These are phyloP conservation scores for Polysphondylium violaceum DNA, from an alignment of 78 protist species.

Conservation along the genomic window DNA sequence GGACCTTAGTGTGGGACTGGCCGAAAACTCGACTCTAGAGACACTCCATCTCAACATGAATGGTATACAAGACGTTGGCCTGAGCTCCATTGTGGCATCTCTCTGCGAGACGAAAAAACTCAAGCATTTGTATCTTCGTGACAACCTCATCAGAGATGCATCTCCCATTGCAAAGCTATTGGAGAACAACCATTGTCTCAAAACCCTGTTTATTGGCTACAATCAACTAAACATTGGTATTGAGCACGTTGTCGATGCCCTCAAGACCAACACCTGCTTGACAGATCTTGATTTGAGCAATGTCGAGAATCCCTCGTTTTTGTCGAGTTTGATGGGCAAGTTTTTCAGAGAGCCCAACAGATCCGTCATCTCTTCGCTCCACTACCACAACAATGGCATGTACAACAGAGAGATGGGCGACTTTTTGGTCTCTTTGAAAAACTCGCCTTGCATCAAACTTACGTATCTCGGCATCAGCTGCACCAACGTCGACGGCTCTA, in stretches of 20 bases:
- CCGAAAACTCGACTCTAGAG: neutral
- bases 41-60: neutral
- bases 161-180: neutral
- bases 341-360: neutral
- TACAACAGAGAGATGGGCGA: neutral
- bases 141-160: neutral
- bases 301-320: neutral
- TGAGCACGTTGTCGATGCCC: neutral
- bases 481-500: neutral
- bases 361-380: neutral
- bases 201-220: neutral
- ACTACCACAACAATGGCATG: neutral
- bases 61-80: neutral
- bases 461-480: neutral
- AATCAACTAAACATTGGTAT: neutral
- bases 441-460: neutral
- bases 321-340: neutral
- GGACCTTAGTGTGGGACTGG: neutral
- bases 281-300: neutral
- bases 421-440: neutral
- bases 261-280: neutral
- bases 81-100: neutral
- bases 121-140: neutral
- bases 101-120: neutral
- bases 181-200: neutral